phyloP scores from a whole-genome alignment of 2,329 filamentous ascomycete species.

The Trichoderma sp. region DNA sequence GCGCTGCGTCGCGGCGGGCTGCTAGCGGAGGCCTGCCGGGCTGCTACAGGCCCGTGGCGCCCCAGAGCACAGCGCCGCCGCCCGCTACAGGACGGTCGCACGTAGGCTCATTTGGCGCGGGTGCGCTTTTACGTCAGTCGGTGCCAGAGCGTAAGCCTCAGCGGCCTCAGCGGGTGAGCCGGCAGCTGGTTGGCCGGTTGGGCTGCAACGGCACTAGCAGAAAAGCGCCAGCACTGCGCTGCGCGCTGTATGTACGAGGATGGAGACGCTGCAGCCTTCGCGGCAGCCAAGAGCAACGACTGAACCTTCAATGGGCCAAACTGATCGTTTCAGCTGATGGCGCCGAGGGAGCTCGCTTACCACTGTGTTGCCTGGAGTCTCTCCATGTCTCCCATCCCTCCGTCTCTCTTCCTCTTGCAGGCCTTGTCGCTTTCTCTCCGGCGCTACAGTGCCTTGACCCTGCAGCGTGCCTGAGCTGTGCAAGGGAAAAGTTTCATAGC shows the following conservation, averaged over 20 bases:
- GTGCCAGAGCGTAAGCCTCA: not conserved
- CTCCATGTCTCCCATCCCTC: not conserved
- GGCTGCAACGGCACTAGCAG: conserved; percentile 22
- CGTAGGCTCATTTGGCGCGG: not conserved
- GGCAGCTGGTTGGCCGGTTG: conserved; percentile 23
- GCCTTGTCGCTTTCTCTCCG: not conserved
- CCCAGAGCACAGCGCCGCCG: conserved; percentile 2
- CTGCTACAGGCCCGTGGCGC: not conserved
- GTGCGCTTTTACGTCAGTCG: not conserved
- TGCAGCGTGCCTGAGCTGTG: conserved; percentile 21
- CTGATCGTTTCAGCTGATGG: conserved; percentile 12
- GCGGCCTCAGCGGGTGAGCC: not conserved
- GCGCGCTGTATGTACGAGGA: conserved; percentile 9
- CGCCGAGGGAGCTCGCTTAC: not conserved
- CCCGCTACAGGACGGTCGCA: conserved; percentile 3
- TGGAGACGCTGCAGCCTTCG: not conserved
- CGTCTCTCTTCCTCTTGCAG: not conserved
- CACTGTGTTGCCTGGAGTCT: not conserved
- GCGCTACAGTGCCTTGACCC: conserved; percentile 13
- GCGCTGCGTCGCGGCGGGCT: not conserved
- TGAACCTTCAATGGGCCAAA: not conserved
- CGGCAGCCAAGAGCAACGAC: not conserved
- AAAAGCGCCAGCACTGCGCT: not conserved
- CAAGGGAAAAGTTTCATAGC: conserved; percentile 21
- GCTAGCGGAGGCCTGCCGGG: conserved; percentile 1